Evolutionary conservation across 2,329 filamentous ascomycete genomes (phyloP), one percentile per base, ranked within the genome.

Genomic region (Nemania sp.): DNA sequence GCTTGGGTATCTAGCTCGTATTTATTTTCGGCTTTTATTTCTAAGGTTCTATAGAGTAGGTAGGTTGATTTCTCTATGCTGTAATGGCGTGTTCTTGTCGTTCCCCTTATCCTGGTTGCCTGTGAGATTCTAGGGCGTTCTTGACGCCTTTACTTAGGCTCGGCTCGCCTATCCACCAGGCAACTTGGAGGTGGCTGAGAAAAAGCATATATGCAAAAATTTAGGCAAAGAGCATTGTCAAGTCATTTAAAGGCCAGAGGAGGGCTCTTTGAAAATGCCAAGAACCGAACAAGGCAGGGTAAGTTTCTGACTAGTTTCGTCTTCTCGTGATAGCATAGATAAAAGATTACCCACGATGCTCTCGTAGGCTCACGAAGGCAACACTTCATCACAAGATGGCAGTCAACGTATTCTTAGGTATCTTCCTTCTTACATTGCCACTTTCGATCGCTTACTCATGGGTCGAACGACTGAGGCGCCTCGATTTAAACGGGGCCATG

Each of bases 331-430:
- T 15, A 41, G 38, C 38, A 41, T 41, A 41, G 15, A 41, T 13
- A 13, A 41, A 41, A 35, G 5, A 15, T 15, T 41, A 41, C 38
- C 11, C 38, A 41, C 11, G 11, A 41, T 41, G 38, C 38, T 18
- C 38, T 47, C 45, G 8, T 24, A 6, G 45, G 45, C n/a, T 47
- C 45, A 24, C 45, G 45, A 47, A 47, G 45, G 45, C 45, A 47
- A 47, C 43, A 47, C 43, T 47, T 20, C 45, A 24, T 47, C 45
- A 47, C 45, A 47, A 24, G n/a, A 15, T 41, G 38, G 11, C 11
- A 41, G 15, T 41, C 38, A 41, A 41, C 38, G 2, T 2, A 41
- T 41, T 41, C 38, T 41, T 41, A 13, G 38, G 11, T 41, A 41
- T 41, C 38, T 41, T 41, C 38, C 11, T 41, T 41, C 38, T 41